These are phyloP conservation scores for Glycine latifolia DNA, from an alignment of 306 rosid species.

Conservation along the genomic window DNA sequence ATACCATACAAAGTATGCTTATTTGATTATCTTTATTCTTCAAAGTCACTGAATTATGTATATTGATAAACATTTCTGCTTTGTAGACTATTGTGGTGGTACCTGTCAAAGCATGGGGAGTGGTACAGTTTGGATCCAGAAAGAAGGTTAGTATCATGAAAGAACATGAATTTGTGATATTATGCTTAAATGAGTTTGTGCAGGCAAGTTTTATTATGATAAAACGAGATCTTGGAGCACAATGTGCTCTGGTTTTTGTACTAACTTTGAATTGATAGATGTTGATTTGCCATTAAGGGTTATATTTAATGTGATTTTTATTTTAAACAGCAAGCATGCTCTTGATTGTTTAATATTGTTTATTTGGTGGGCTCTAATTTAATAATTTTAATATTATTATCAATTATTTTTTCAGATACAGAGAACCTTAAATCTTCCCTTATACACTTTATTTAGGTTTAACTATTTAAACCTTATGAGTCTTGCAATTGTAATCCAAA, in stretches of 20 bases:
- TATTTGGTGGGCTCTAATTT: not conserved
- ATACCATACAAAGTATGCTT: constrained; percentile 5
- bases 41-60: constrained; percentile 24
- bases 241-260: constrained; percentile 8
- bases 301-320: not conserved
- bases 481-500: not conserved
- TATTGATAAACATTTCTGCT: constrained; percentile 46
- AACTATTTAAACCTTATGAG: not conserved
- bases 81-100: constrained; percentile 77
- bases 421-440: not conserved
- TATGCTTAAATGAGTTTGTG: constrained; percentile 12
- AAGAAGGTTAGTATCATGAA: constrained; percentile 61
- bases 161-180: not conserved
- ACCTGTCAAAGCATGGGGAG: constrained; percentile 69
- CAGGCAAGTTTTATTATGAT: not conserved
- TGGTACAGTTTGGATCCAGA: constrained; percentile 78
- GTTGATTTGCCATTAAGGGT: not conserved
- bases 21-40: constrained; percentile 37
- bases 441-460: not conserved
- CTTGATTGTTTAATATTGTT: not conserved
- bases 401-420: not conserved
- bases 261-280: not conserved
- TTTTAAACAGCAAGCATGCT: not conserved
- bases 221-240: not conserved
- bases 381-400: not conserved